These are phyloP conservation scores for Panicum hallii DNA, from an alignment of 202 grass and related monocot genomes.

Conservation along the genomic window DNA sequence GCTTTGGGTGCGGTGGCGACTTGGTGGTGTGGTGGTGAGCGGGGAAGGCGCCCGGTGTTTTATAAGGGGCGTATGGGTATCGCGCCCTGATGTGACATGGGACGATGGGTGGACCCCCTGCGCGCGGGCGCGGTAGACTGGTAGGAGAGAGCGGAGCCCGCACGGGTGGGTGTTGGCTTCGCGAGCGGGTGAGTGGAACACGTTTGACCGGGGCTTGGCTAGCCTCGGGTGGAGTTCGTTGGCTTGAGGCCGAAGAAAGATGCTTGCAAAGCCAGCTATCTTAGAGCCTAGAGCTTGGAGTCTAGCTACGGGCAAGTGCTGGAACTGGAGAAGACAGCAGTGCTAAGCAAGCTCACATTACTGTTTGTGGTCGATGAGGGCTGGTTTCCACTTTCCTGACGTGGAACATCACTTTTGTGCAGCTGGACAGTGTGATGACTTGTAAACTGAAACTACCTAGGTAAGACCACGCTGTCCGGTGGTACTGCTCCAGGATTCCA, in stretches of 20 bases:
- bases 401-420: not conserved
- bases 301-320: not conserved
- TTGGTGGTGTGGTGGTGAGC: not conserved
- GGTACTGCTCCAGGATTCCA: too few species aligned
- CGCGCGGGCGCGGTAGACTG: slow-evolving; percentile 2
- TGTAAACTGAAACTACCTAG: not conserved
- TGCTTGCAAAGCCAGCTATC: slow-evolving; percentile 40
- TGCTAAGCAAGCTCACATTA: too few species aligned
- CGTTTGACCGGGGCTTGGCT: slow-evolving; percentile 39
- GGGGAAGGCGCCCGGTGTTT: slow-evolving; percentile 42
- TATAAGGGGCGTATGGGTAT: slow-evolving; percentile 35
- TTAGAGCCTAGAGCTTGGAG: not conserved
- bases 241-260: slow-evolving; percentile 46
- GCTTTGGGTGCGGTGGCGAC: slow-evolving; percentile 1
- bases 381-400: not conserved
- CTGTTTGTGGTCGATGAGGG: not conserved
- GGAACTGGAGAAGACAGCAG: not conserved
- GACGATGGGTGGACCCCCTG: not conserved
- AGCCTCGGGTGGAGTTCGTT: not conserved
- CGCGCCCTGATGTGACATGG: slow-evolving; percentile 28
- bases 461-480: too few species aligned
- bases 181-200: slow-evolving; percentile 15
- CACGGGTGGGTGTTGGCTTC: slow-evolving; percentile 40
- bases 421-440: not conserved
- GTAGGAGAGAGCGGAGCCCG: slow-evolving; percentile 42